Conservation (phyloP, 1,284 basidiomycete genomes). For the Rhodotorula sp. region DNA sequence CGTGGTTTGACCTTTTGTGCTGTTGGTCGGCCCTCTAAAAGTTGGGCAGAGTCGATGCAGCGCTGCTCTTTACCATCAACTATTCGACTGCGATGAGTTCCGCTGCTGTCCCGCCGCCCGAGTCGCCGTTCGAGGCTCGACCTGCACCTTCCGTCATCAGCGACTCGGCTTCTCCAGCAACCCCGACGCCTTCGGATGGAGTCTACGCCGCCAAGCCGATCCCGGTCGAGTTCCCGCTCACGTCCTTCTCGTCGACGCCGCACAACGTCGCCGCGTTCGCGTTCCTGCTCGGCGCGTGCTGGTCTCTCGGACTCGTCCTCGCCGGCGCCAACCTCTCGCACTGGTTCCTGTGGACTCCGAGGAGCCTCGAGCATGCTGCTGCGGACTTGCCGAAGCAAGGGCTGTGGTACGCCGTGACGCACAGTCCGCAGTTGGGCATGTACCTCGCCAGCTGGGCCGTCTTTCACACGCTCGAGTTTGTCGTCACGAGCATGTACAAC, state of each 20-base stretch:
- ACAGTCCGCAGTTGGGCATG: slow-evolving; percentile 73
- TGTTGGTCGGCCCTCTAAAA: no score
- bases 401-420: slow-evolving; percentile 12
- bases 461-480: slow-evolving; percentile 94
- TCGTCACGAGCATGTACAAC: slow-evolving; percentile 95
- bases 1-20: slow-evolving; percentile 1
- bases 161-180: not conserved
- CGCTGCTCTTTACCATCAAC: not conserved
- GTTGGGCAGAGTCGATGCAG: not conserved
- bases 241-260: slow-evolving; percentile 43
- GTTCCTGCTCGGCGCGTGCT: slow-evolving; percentile 43
- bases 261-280: slow-evolving; percentile 44
- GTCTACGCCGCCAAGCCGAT: slow-evolving; percentile 10
- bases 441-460: slow-evolving; percentile 75
- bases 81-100: not conserved
- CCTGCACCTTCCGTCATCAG: slow-evolving; percentile 2
- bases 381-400: slow-evolving; percentile 1
- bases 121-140: slow-evolving; percentile 24
- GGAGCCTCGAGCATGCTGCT: not conserved
- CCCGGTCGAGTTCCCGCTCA: slow-evolving; percentile 39
- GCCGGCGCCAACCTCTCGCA: slow-evolving; percentile 16
- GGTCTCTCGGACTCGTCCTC: slow-evolving; percentile 34
- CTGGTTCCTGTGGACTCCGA: slow-evolving; percentile 24
- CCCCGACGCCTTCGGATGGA: not conserved
- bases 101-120: slow-evolving; percentile 9